Base-by-base conservation (phyloP, 192 early-diverging fungal species). In the Pilobolus umbonatus region DNA sequence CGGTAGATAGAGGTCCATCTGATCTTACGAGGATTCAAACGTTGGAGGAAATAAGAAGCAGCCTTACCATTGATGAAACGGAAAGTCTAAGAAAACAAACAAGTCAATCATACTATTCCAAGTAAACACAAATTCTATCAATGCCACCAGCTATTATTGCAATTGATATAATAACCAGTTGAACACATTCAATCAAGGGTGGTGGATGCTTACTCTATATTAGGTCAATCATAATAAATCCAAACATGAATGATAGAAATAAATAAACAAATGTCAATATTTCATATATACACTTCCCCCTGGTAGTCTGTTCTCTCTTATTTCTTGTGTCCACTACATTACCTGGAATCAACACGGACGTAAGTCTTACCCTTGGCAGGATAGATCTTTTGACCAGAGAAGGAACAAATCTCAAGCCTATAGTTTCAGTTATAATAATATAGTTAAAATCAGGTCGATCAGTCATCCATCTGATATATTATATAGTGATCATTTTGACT, bases 381-480 rank as follows among this genome's bases (percentile, higher is more conserved):
- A 86, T 99, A 97, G 89, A 99, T 98, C 88, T 97, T 97, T 85
- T 88, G 90, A 68, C 94, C 92, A 66, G 94, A 96, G 78, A 99
- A 98, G 72, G 89, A 86, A 85, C 95, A 97, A 72, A 84, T 81
- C 79, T 94, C 90, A 69, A 88, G 81, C 85, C 88, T 94, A 57
- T 12, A 36, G 30, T 12, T 46, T 30, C 34, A 56, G 50, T 22
- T 28, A 38, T 24, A 36, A 21, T 40, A 51, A 45, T 30, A 29
- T n/a, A 55, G 49, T 55, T 26, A 54, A 6, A 32, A 51, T 32
- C 55, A n/a, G n/a, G n/a, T n/a, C n/a, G n/a, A n/a, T n/a, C n/a
- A 38, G 8, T 10, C 36, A 47, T 19, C n/a, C 21, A 10, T 25
- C 21, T 10, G 45, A 21, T 5, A 47, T 4, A 21, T 47, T 25